A percentile compares a stretch with the other conserved stretches of the same genome.
Evolutionary conservation across 208 protist genomes (phyloP).

Genomic region (Acanthamoeba lenticulata): DNA sequence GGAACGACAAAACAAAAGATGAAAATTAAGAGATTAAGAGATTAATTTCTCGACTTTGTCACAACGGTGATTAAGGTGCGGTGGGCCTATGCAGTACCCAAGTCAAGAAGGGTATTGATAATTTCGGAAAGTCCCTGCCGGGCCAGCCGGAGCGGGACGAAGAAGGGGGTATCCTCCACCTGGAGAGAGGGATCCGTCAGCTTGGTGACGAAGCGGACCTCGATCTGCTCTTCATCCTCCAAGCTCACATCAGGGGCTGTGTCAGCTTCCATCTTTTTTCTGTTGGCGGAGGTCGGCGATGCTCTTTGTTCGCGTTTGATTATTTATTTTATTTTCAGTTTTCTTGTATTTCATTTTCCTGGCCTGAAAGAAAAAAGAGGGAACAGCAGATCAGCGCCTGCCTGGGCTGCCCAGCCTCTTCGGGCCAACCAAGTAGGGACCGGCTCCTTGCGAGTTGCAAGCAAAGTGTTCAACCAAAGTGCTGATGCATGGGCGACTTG

Average conservation of each 20-base stretch:
- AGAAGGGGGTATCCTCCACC: background rate
- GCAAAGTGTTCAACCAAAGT: no score
- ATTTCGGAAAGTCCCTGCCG: slow-evolving; percentile 41
- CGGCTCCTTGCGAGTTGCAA: no score
- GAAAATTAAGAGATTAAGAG: background rate
- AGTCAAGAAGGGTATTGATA: slow-evolving; percentile 3
- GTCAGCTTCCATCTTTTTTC: slow-evolving; percentile 29
- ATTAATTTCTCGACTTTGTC: background rate
- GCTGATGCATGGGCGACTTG: no score
- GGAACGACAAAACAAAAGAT: background rate
- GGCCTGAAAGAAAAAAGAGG: no score
- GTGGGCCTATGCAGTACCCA: background rate
- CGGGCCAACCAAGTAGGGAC: no score
- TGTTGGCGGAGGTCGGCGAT: no score
- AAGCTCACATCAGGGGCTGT: background rate
- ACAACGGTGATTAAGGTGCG: background rate
- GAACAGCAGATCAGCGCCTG: no score
- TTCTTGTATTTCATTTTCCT: no score
- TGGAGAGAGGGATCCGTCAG: background rate
- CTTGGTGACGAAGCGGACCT: slow-evolving; percentile 31
- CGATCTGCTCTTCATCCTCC: slow-evolving; percentile 18
- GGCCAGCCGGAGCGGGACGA: background rate
- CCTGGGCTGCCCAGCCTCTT: no score
- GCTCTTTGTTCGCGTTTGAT: no score
- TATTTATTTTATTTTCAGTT: no score